Evolutionary conservation across 225 moss, liverwort and hornwort species (phyloP), one percentile per base, ranked within the genome.

Genomic region (Physcomitrellopsis africana): DNA sequence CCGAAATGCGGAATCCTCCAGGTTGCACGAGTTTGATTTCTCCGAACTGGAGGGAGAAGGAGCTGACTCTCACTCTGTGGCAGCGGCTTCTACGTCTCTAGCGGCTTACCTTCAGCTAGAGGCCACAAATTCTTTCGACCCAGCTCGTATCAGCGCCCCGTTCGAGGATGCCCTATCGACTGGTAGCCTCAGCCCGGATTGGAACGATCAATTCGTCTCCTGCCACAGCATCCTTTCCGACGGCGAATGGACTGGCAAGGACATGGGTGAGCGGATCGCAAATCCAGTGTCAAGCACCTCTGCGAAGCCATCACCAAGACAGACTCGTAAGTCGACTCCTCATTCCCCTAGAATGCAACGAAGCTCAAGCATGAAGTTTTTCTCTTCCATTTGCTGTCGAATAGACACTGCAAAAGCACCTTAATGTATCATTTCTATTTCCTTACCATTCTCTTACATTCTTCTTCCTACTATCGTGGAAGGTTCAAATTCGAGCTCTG

Each of bases 351-450:
- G 44, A 72, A 72, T 81, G 81, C 81, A 81, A 53, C 65, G 87
- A 41, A 84, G 81, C 19, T 41, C 70, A 37, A 87, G 87, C 63
- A 67, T 84, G 84, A 84, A 81, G 70, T 87, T 87, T 79, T 84
- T 87, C 77, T 73, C 87, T 3, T 84, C 87, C 58, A 77, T 87
- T 17, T 87, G 87, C 74, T 87, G 84, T 47, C 84, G 87, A 11
- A 75, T 63, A 13, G 84, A 84, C 41, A 74, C 78, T 37, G 70
- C 62, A 11, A 51, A 71, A 29, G 70, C 60, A 51, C 43, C 77
- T 45, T 80, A 44, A 79, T 45, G n/a, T 29, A 16, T 19, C 55
- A 18, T n/a, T 56, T 20, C 19, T 18, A 8, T 56, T 57, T 29
- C 64, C 24, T 53, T 15, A 11, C 60, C 66, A 15, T 17, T 11